Evolutionary conservation across 2,329 filamentous ascomycete genomes (phyloP).

Genomic region (Phyllosticta ampelicida): DNA sequence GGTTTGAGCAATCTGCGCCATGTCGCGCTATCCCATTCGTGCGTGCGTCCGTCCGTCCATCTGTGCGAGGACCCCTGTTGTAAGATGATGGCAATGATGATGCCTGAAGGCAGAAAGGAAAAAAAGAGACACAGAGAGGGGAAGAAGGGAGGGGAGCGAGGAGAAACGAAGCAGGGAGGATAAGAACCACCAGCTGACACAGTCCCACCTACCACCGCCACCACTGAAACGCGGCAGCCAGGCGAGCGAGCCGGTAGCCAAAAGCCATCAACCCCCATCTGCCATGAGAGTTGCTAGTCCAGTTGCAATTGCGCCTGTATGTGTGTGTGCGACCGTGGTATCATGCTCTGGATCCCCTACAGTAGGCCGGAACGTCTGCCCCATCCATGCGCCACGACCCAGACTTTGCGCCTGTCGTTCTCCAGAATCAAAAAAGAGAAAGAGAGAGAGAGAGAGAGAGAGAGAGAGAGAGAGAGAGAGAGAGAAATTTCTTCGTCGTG

Average conservation of each 20-base stretch:
- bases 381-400: conserved; percentile 7
- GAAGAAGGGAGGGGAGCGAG: background rate
- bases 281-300: background rate
- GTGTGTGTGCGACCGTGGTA: conserved; percentile 5
- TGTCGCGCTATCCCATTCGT: no score
- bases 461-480: background rate
- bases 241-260: background rate
- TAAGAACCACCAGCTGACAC: background rate
- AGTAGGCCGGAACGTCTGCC: conserved; percentile 3
- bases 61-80: no score
- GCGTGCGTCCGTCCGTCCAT: no score
- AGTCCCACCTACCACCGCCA: no score
- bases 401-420: no score
- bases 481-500: background rate
- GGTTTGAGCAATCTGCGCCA: no score
- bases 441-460: background rate
- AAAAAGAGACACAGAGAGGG: background rate
- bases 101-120: background rate
- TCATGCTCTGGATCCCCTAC: conserved; percentile 8
- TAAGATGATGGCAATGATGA: background rate
- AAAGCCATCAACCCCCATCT: background rate
- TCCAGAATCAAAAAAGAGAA: background rate
- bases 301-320: conserved; percentile 6
- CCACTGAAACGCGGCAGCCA: no score
- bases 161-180: background rate